Conservation (phyloP, 352 stramenopile genomes). For the Phytophthora cajani region DNA sequence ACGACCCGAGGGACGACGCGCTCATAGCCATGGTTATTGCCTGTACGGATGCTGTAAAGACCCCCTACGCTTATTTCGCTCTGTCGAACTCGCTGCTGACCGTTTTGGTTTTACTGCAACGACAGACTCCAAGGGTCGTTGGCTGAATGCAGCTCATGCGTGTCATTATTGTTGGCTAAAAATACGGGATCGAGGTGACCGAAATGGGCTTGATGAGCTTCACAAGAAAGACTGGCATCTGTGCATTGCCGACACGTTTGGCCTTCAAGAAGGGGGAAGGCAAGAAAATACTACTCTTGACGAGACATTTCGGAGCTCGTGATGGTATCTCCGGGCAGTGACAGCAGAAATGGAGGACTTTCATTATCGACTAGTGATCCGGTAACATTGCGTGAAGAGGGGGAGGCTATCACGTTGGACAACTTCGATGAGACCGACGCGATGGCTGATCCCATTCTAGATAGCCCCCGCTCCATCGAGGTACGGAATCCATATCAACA, state of each 20-base stretch:
- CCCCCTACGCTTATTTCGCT: background rate
- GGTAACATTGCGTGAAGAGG: slow-evolving; percentile 14
- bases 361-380: slow-evolving; percentile 2
- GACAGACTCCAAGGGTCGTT: slow-evolving; percentile 23
- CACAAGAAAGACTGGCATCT: background rate
- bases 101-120: slow-evolving; percentile 31
- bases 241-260: slow-evolving; percentile 5
- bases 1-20: slow-evolving; percentile 43
- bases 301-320: background rate
- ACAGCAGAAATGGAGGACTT: slow-evolving; percentile 18
- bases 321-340: slow-evolving; percentile 22
- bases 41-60: background rate
- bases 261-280: background rate
- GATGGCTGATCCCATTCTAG: slow-evolving; percentile 50
- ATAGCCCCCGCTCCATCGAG: slow-evolving; percentile 71
- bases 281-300: slow-evolving; percentile 2
- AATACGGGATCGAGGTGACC: slow-evolving; percentile 29
- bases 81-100: slow-evolving; percentile 9
- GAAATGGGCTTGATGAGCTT: slow-evolving; percentile 34
- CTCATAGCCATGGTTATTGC: slow-evolving; percentile 39
- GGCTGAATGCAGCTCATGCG: slow-evolving; percentile 2
- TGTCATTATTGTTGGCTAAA: slow-evolving; percentile 33
- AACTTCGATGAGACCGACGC: slow-evolving; percentile 70
- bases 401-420: slow-evolving; percentile 49
- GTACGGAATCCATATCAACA: slow-evolving; percentile 3